Base-by-base conservation (phyloP, 169 alveolate genomes). In the Cryptosporidium baileyi region DNA sequence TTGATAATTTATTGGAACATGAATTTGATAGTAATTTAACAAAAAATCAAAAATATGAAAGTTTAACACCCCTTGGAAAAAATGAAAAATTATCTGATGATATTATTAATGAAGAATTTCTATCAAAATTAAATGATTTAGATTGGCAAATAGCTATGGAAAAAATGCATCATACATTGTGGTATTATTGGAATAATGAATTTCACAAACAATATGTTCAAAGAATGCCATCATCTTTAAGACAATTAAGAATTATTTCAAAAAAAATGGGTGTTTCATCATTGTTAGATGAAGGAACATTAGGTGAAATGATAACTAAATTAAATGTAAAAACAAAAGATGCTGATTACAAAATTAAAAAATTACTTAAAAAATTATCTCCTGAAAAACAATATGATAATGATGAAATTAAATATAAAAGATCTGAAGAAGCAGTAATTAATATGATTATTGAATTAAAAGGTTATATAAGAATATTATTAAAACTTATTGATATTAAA, bases 131-230 rank as follows among this genome's bases (percentile, higher is more conserved):
- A 51, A 34, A 45, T 13, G 63, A 45, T 22, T 22, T 67, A 17
- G 82, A 67, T 67, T 67, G 82, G 82, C 82, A 67, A 51, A 67
- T 67, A 13, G 38, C 63, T n/a, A 67, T 67, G 82, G 82, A 67
- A 67, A 67, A 67, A 19, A 67, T 67, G 51, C 63, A 67, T 47
- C 57, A 34, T 28, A 47, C 82, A 41, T 28, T 67, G 7, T 67
- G 82, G 82, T 30, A 67, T 49, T 51, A 67, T 34, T 67, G 82
- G 82, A 49, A 67, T 51, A 67, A 47, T 51, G 63, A 67, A 17
- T 19, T 67, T n/a, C 63, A 67, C 26, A 47, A 45, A 34, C 63
- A 67, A 47, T 67, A 47, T 47, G 61, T 51, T 17, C 61, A 67
- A 30, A 67, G 82, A 19, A 51, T 67, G 13, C 82, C 82, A 15